A percentile compares a stretch with the other conserved stretches of the same genome.
phyloP scores from a whole-genome alignment of 176 grass and related monocot genomes.

The Rhynchospora breviuscula region DNA sequence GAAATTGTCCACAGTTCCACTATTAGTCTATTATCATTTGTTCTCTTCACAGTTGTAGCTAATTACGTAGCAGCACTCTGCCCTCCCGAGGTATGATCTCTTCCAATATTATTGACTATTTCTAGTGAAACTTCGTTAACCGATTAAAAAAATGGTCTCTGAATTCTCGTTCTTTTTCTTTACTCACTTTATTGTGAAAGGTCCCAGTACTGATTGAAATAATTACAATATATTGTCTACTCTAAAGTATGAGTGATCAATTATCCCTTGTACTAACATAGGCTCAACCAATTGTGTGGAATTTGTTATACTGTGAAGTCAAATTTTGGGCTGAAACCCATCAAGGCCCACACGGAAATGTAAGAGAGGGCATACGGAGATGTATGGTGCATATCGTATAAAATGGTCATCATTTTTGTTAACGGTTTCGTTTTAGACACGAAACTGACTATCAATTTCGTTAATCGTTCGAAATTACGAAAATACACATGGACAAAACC shows the following conservation, averaged over 20 bases:
- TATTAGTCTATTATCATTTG: neutral
- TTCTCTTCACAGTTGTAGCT: neutral
- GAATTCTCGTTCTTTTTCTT: neutral
- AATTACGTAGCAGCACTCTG: neutral
- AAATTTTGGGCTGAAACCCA: too few species aligned
- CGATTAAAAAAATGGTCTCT: neutral
- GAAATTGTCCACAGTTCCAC: neutral
- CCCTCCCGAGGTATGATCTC: neutral
- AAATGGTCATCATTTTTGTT: too few species aligned
- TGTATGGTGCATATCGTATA: too few species aligned
- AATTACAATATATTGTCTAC: neutral
- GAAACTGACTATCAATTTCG: too few species aligned
- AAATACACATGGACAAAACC: too few species aligned
- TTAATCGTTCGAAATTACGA: too few species aligned
- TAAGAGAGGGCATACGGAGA: too few species aligned
- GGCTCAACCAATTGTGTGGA: too few species aligned
- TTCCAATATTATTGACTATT: neutral
- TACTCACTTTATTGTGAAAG: neutral
- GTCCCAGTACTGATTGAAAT: neutral
- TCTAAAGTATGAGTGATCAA: neutral
- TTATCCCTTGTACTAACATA: neutral
- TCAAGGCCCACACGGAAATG: too few species aligned
- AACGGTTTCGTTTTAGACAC: too few species aligned
- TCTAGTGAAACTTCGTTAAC: neutral
- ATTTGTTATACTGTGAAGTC: too few species aligned